Base-by-base conservation (phyloP, 805 yeast species). In the Kurtzmaniella cleridarum region DNA sequence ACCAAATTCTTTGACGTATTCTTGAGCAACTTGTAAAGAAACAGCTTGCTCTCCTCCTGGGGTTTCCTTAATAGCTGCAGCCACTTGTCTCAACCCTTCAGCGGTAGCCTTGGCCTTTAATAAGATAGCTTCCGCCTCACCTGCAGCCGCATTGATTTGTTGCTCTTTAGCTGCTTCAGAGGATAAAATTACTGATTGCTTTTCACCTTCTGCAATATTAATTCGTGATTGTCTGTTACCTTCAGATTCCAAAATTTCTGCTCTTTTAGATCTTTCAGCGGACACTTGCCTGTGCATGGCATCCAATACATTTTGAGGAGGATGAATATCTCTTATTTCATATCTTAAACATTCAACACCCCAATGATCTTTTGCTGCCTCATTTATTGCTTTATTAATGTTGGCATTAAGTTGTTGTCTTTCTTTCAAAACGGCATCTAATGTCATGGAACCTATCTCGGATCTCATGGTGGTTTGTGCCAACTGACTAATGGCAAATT, bases 381-480 rank as follows among this genome's bases (percentile, higher is more conserved):
- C 93, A 56, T 87, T 86, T 54, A 86, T 78, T 3, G 82, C 85
- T n/a, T 69, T 54, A 40, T 89, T 85, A 59, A 86, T 86, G 62
- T 84, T 83, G 47, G 61, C 59, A 60, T 86, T 86, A 49, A 86
- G 71, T 26, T 73, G 54, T 55, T 83, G 90, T 59, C 95, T 74
- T 59, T 86, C 95, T 44, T 78, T 73, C 48, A 86, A 69, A 13
- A 85, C 95, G 34, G 81, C 78, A 57, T 87, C 95, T 50, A 86
- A 71, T 2, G 89, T 72, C 67, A 86, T 66, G 47, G 84, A 86
- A 36, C 95, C 95, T 53, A 86, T 86, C 59, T 86, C 95, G 1
- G 88, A 79, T 52, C 95, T 71, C 95, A 86, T 86, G 11, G 95
- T 84, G 9, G 95, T 87, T 59, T 86, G 95, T 0, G 95, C 95